These are phyloP conservation scores for Hebeloma cylindrosporum DNA, from an alignment of 768 basidiomycete genomes.

Conservation along the genomic window DNA sequence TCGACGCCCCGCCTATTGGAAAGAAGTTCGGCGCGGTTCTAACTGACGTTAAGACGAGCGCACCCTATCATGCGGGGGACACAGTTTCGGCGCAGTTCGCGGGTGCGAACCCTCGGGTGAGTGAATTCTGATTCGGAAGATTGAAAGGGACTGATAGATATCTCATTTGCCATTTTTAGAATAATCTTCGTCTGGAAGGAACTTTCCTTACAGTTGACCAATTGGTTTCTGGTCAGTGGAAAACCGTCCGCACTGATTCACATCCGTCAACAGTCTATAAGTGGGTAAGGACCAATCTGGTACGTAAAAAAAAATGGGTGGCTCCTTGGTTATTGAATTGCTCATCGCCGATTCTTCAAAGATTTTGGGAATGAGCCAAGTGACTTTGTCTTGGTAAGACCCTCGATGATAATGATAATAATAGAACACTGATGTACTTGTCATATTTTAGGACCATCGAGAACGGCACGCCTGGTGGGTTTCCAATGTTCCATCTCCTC, in stretches of 20 bases:
- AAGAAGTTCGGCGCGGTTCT: constrained; percentile 64
- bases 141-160: constrained; percentile 4
- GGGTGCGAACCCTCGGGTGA: constrained; percentile 75
- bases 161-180: constrained; percentile 39
- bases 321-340: constrained; percentile 1
- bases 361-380: constrained; percentile 62
- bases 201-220: constrained; percentile 73
- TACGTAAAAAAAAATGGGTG: constrained; percentile 29
- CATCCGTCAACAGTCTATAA: constrained; percentile 73
- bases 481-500: constrained; percentile 8
- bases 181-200: constrained; percentile 71
- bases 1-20: constrained; percentile 56
- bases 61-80: constrained; percentile 54
- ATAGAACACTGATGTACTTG: constrained; percentile 1
- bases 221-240: constrained; percentile 50
- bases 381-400: constrained; percentile 64
- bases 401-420: neutral
- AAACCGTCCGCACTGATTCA: constrained; percentile 65
- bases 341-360: constrained; percentile 22
- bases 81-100: constrained; percentile 65
- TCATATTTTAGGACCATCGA: constrained; percentile 31
- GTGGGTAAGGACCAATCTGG: constrained; percentile 60
- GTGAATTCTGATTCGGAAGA: constrained; percentile 22
- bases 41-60: constrained; percentile 46
- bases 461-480: constrained; percentile 52